These are phyloP conservation scores for Geranium rotundifolium DNA, from an alignment of 345 rosid species.

Conservation along the genomic window DNA sequence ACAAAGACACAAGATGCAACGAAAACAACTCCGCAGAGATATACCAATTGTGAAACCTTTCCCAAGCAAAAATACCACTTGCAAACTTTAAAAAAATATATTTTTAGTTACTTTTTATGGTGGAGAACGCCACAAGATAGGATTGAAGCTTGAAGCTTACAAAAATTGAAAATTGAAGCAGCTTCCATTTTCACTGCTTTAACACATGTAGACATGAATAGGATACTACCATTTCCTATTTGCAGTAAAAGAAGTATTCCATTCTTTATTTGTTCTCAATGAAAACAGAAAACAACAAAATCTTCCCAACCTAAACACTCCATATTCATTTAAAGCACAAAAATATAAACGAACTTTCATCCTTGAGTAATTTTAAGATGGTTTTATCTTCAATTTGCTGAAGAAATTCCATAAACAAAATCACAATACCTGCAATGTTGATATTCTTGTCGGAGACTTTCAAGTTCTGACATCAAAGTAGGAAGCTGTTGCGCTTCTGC, in stretches of 20 bases:
- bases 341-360: background rate
- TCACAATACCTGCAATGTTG: constrained; percentile 76
- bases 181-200: background rate
- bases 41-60: background rate
- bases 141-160: too few relatives aligned
- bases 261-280: background rate
- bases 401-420: background rate
- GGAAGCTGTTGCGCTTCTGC: constrained; percentile 73
- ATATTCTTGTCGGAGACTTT: constrained; percentile 71
- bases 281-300: too few relatives aligned
- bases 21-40: background rate
- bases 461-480: constrained; percentile 69
- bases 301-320: background rate
- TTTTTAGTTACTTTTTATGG: too few relatives aligned
- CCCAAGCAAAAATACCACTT: background rate
- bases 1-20: background rate
- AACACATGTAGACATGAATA: too few relatives aligned
- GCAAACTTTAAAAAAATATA: background rate
- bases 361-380: background rate
- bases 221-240: background rate
- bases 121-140: too few relatives aligned
- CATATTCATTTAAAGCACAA: background rate
- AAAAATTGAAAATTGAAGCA: background rate
- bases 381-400: background rate
- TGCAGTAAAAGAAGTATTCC: background rate